Percentiles rank a stretch among this genome's conserved stretches.
phyloP scores from a whole-genome alignment of 768 basidiomycete species.

The Piloderma croceum region DNA sequence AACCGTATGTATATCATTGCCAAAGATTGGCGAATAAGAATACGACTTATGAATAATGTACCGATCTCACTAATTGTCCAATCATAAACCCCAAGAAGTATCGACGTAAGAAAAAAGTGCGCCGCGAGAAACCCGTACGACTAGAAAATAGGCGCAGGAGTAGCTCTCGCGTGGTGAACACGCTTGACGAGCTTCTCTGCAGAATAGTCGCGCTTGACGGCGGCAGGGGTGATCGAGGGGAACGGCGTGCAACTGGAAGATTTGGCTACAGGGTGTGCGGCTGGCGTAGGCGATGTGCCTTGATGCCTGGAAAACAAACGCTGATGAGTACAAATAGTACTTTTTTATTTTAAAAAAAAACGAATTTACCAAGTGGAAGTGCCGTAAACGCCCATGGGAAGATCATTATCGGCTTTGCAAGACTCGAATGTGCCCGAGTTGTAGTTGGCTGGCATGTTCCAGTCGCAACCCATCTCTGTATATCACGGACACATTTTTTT shows the following conservation, averaged over 20 bases:
- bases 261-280: slow-evolving; percentile 51
- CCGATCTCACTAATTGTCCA: no score
- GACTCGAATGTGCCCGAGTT: slow-evolving; percentile 54
- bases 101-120: no score
- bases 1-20: no score
- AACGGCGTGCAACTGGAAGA: slow-evolving; percentile 57
- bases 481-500: not conserved
- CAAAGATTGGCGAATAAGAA: no score
- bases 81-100: no score
- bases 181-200: not conserved
- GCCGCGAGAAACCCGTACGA: no score
- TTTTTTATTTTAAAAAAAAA: not conserved
- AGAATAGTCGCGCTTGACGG: slow-evolving; percentile 3
- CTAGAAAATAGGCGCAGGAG: no score
- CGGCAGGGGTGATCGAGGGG: slow-evolving; percentile 29
- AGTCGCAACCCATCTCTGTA: slow-evolving; percentile 27
- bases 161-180: no score
- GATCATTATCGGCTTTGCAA: slow-evolving; percentile 47
- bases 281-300: slow-evolving; percentile 48
- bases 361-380: slow-evolving; percentile 52
- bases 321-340: no score
- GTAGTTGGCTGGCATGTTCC: slow-evolving; percentile 75
- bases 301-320: no score
- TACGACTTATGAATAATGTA: no score
- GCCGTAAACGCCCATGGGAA: slow-evolving; percentile 69